A percentile compares a stretch with the other conserved stretches of the same genome.
phyloP scores from a whole-genome alignment of 1,284 basidiomycete species.

The Ustilago loliicola region DNA sequence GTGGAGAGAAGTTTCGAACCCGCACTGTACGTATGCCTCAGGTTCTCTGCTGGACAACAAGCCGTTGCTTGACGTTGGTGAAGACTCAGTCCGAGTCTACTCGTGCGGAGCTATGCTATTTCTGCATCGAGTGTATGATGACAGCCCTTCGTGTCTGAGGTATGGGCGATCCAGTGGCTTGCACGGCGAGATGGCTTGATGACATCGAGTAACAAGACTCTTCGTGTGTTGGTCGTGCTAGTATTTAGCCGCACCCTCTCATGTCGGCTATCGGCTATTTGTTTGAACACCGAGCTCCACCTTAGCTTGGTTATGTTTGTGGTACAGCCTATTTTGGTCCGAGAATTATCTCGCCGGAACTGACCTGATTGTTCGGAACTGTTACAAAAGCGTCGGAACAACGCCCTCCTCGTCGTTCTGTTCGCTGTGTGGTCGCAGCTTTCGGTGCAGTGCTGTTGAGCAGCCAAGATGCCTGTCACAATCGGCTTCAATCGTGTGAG shows the following conservation, averaged over 20 bases:
- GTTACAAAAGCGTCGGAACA: background rate
- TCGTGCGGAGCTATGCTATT: background rate
- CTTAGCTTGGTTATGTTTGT: background rate
- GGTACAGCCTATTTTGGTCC: background rate
- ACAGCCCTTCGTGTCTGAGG: background rate
- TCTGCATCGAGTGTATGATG: background rate
- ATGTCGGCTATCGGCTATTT: conserved; percentile 4
- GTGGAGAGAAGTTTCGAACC: background rate
- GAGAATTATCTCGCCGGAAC: background rate
- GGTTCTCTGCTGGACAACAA: background rate
- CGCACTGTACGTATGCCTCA: background rate
- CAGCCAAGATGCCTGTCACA: background rate
- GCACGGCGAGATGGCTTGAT: background rate
- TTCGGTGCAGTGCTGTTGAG: background rate
- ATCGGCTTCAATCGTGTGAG: background rate
- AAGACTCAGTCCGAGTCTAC: background rate
- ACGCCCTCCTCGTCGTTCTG: too few species aligned
- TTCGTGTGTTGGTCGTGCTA: background rate
- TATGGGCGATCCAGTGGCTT: background rate
- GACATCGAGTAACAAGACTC: background rate
- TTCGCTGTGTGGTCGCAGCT: too few species aligned
- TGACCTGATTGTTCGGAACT: background rate
- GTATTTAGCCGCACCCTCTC: too few species aligned
- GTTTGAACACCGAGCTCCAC: background rate
- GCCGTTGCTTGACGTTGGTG: background rate